Base-by-base conservation (phyloP, 2,329 filamentous ascomycete genomes). In the Fusarium sp. region DNA sequence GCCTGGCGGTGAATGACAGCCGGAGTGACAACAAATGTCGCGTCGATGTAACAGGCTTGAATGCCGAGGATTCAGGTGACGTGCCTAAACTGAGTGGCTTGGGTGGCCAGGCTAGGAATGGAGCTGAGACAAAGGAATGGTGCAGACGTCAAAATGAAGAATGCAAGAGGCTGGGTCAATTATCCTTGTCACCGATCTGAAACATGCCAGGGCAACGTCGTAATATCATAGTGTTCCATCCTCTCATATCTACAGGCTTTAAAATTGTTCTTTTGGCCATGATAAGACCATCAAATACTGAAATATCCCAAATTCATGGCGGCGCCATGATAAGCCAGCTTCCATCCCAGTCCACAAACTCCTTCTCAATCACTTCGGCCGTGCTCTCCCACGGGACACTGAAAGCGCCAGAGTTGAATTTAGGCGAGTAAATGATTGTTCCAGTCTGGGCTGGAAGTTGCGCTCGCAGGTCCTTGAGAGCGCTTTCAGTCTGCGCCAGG, bases 341-440 rank as follows among this genome's bases (percentile, higher is more conserved):
- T 0, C 76, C 69, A 5, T 56, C 54, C 64, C 68, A 78, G 3
- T 58, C 63, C 5, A 18, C 33, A 41, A 77, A 75, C 43, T 56
- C 60, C 18, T 67, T 61, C 29, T 72, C 72, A 33, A 78, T 77
- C n/a, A 70, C n/a, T 3, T 5, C 31, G 0, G 22, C 54, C 3
- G 76, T 77, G 14, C 59, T 52, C 2, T 52, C 67, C 76, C 76
- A 77, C 2, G 76, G 66, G 0, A 77, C 72, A 0, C 22, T 52
- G 20, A 75, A 78, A 0, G 74, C 67, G 1, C 76, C 74, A 1
- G 74, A 77, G 31, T 77, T 77, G 4, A 77, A 78, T 70, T 69
- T 74, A 0, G 76, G 74, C 0, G 76, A 77, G 16, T 78, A 77
- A 2, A 77, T 37, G 0, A 58, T 57, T 1, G 35, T 24, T 2